A percentile compares a stretch with the other conserved stretches of the same genome.
phyloP scores from a whole-genome alignment of 2,329 filamentous ascomycete genomes.

The Neonectria hederae region DNA sequence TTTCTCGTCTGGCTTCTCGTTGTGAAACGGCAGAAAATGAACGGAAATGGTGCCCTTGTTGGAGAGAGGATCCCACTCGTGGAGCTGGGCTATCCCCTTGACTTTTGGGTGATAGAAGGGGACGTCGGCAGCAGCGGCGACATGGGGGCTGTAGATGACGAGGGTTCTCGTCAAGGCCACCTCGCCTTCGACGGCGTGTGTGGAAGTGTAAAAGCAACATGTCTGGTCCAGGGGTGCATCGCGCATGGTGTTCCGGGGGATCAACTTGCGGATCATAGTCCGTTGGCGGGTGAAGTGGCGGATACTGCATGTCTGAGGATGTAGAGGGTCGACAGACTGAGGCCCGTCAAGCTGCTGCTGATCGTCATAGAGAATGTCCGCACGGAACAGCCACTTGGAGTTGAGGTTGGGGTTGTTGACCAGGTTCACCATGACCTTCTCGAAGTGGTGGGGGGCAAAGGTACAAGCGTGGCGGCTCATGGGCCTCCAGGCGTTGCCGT shows the following conservation, averaged over 20 bases:
- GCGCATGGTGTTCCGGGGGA: slow-evolving; percentile 82
- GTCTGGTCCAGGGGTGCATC: slow-evolving; percentile 84
- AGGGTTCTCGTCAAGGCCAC: slow-evolving; percentile 45
- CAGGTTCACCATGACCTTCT: slow-evolving; percentile 75
- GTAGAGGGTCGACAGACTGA: background rate
- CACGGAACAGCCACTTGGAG: slow-evolving; percentile 79
- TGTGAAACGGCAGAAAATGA: slow-evolving; percentile 65
- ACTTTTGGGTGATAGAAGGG: slow-evolving; percentile 92
- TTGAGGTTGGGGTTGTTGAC: slow-evolving; percentile 84
- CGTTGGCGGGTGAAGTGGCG: slow-evolving; percentile 57
- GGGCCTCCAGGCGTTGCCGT: slow-evolving; percentile 58
- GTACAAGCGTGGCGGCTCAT: slow-evolving; percentile 66
- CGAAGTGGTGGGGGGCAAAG: slow-evolving; percentile 72
- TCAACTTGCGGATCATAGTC: slow-evolving; percentile 77
- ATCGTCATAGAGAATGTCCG: slow-evolving; percentile 70
- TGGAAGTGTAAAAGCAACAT: slow-evolving; percentile 72
- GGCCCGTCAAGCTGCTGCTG: background rate
- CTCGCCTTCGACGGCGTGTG: slow-evolving; percentile 23
- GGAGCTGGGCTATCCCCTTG: slow-evolving; percentile 77
- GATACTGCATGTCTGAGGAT: slow-evolving; percentile 32
- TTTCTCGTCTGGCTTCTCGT: slow-evolving; percentile 28
- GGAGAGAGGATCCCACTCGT: slow-evolving; percentile 65
- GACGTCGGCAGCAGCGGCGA: slow-evolving; percentile 66
- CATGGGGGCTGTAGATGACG: slow-evolving; percentile 83
- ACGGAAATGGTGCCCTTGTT: slow-evolving; percentile 64